Evolutionary conservation across 495 filamentous ascomycete species (phyloP).

Genomic region (Hypomontagnella submonticulosa): DNA sequence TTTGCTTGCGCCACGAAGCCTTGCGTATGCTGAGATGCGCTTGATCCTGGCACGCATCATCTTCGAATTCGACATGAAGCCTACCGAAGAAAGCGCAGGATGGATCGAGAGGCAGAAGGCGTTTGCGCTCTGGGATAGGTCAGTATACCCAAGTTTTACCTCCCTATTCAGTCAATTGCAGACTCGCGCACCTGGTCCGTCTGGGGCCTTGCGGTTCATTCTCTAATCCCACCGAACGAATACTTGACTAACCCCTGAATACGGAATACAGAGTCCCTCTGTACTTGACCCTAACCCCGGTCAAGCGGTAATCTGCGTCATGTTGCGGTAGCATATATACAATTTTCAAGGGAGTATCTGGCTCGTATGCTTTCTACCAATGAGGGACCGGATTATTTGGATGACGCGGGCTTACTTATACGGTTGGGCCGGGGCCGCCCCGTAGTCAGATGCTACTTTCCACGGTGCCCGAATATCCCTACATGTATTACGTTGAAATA

Average conservation of each 20-base stretch:
- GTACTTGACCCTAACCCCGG: constrained; percentile 34
- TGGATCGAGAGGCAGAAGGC: constrained; percentile 49
- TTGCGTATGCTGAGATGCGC: constrained; percentile 56
- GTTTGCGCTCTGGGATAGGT: constrained; percentile 48
- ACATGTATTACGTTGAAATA: too few relatives aligned
- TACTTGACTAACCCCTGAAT: constrained; percentile 4
- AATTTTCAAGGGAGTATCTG: not conserved
- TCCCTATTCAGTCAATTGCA: not conserved
- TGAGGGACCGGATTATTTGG: not conserved
- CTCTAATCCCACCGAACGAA: not conserved
- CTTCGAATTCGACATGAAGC: constrained; percentile 53
- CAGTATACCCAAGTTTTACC: not conserved
- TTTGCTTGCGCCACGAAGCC: constrained; percentile 27
- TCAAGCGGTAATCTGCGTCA: constrained; percentile 22
- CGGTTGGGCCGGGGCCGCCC: too few relatives aligned
- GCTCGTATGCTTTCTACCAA: too few relatives aligned
- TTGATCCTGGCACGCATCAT: constrained; percentile 55
- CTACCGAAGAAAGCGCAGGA: constrained; percentile 34
- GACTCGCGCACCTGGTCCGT: too few relatives aligned
- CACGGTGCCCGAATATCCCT: too few relatives aligned
- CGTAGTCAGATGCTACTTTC: too few relatives aligned
- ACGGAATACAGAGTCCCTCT: constrained; percentile 34
- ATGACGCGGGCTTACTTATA: not conserved
- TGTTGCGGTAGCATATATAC: not conserved
- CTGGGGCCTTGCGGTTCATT: not conserved